Conservation (phyloP, 306 rosid species). For the Leucaena leucocephala region DNA sequence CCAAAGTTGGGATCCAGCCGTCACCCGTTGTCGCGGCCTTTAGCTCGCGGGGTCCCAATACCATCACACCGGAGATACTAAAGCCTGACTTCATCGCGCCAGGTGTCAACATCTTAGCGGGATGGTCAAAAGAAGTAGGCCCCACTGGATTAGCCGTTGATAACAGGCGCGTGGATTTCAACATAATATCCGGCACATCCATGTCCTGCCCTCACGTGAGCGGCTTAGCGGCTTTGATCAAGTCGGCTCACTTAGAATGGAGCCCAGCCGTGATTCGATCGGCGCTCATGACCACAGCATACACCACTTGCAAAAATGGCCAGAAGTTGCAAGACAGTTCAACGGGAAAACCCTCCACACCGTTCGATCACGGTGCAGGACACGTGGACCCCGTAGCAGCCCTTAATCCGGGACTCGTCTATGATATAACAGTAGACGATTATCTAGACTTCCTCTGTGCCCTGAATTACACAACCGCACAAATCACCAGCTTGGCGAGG, state of each 20-base stretch:
- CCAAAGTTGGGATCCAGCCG: slow-evolving; percentile 77
- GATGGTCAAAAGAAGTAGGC: slow-evolving; percentile 71
- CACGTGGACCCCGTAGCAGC: slow-evolving; percentile 86
- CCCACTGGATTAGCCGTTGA: slow-evolving; percentile 72
- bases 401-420: slow-evolving; percentile 76
- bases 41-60: slow-evolving; percentile 84
- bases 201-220: slow-evolving; percentile 99
- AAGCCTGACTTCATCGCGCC: slow-evolving; percentile 95
- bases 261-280: slow-evolving; percentile 85
- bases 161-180: slow-evolving; percentile 77
- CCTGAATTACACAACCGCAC: slow-evolving; percentile 53
- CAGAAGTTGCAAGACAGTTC: slow-evolving; percentile 58
- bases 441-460: slow-evolving; percentile 76
- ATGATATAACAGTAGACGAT: slow-evolving; percentile 69
- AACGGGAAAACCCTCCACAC: slow-evolving; percentile 69
- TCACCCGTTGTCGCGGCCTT: slow-evolving; percentile 96
- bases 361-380: slow-evolving; percentile 88
- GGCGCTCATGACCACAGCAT: slow-evolving; percentile 93
- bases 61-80: slow-evolving; percentile 61
- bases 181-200: slow-evolving; percentile 91
- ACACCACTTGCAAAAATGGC: slow-evolving; percentile 66
- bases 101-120: slow-evolving; percentile 93
- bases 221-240: slow-evolving; percentile 78
- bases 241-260: slow-evolving; percentile 87
- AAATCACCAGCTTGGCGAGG: slow-evolving; percentile 54